These are phyloP conservation scores for Sporothrix humicola DNA, from an alignment of 2,329 filamentous ascomycete genomes.

Conservation along the genomic window DNA sequence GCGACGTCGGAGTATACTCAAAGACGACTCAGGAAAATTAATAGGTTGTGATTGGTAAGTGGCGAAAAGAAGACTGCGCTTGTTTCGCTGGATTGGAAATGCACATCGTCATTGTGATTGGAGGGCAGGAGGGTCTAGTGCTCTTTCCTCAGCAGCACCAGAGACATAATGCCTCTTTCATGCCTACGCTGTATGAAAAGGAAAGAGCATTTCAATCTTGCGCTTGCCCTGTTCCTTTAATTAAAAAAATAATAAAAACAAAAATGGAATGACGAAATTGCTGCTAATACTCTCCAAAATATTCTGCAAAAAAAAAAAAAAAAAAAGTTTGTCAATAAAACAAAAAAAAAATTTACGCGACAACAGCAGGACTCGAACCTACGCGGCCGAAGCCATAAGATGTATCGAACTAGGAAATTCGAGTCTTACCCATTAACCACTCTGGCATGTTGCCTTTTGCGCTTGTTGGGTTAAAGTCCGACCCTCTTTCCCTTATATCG, in stretches of 20 bases:
- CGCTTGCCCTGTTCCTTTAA: neutral
- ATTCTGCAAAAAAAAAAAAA: neutral
- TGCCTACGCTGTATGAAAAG: neutral
- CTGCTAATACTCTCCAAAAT: neutral
- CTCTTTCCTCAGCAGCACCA: constrained; percentile 5
- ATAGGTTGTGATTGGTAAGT: constrained; percentile 34
- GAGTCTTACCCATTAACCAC: constrained; percentile 31
- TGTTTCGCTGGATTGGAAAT: constrained; percentile 35
- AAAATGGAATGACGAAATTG: too few relatives aligned
- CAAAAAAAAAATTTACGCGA: constrained; percentile 13
- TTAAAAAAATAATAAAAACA: neutral
- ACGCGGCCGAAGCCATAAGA: constrained; percentile 30
- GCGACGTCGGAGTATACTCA: constrained; percentile 2
- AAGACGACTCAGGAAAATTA: neutral
- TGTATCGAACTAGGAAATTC: constrained; percentile 27
- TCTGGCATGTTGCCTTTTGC: constrained; percentile 25
- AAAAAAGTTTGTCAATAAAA: neutral
- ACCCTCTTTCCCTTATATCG: neutral
- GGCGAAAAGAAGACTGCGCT: constrained; percentile 34
- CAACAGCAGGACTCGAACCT: constrained; percentile 29
- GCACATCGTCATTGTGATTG: constrained; percentile 19
- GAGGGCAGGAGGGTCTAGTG: constrained; percentile 20
- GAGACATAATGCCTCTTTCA: neutral
- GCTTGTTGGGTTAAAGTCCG: neutral
- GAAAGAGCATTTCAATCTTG: too few relatives aligned